Evolutionary conservation across 176 grass and related monocot species (phyloP).

Genomic region (Avena atlantica): DNA sequence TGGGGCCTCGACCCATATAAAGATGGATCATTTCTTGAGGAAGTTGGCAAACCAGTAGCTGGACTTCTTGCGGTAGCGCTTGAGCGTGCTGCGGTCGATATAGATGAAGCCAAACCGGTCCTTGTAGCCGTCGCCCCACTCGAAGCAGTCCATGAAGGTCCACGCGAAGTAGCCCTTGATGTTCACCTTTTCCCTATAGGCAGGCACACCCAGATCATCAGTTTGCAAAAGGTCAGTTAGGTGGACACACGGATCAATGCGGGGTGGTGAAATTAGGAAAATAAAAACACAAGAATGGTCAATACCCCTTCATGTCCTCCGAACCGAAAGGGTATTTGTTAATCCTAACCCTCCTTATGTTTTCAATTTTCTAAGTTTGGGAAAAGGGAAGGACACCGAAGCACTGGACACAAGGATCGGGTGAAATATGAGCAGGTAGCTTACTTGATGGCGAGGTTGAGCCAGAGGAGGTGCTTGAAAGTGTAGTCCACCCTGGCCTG

Average conservation of each 20-base stretch:
- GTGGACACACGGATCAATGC: too few species aligned
- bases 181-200: constrained; percentile 51
- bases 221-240: neutral
- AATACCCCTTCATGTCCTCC: too few species aligned
- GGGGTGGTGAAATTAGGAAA: too few species aligned
- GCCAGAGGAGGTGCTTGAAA: constrained; percentile 44
- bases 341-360: too few species aligned
- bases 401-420: too few species aligned
- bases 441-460: constrained; percentile 58
- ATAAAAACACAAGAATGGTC: too few species aligned
- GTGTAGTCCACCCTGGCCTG: constrained; percentile 51
- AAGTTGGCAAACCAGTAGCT: constrained; percentile 58
- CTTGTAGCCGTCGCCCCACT: constrained; percentile 61
- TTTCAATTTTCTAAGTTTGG: too few species aligned
- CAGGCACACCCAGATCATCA: neutral
- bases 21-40: constrained; percentile 37
- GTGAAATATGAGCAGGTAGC: too few species aligned
- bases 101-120: constrained; percentile 69
- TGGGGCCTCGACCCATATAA: neutral
- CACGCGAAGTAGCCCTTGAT: constrained; percentile 71
- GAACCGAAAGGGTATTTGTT: too few species aligned
- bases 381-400: too few species aligned
- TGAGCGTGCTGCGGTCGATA: constrained; percentile 56
- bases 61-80: constrained; percentile 73
- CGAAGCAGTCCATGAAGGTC: constrained; percentile 78